phyloP scores from a whole-genome alignment of 2,329 filamentous ascomycete genomes.

The Clarireedia hainanense region DNA sequence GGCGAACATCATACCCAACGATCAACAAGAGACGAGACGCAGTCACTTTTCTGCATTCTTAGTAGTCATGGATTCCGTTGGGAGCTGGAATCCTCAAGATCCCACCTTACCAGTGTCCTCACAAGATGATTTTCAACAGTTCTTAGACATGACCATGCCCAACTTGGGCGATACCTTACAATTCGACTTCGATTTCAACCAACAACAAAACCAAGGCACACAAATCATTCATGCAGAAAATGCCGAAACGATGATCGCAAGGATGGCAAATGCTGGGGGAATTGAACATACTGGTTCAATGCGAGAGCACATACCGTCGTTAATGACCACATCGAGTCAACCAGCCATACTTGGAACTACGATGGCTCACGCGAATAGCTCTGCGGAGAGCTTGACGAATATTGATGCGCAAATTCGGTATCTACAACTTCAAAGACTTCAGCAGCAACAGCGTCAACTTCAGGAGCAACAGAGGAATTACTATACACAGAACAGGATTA shows the following conservation, averaged over 20 bases:
- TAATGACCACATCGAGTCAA: conserved; percentile 38
- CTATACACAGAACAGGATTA: conserved; percentile 49
- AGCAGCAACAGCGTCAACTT: conserved; percentile 40
- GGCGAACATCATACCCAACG: not conserved
- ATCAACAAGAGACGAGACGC: not conserved
- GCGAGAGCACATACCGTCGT: conserved; percentile 40
- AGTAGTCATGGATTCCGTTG: conserved; percentile 27
- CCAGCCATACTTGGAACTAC: conserved; percentile 34
- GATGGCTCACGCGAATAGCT: conserved; percentile 36
- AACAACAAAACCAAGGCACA: conserved; percentile 21
- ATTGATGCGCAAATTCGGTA: conserved; percentile 61
- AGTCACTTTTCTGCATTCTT: not conserved
- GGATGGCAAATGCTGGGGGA: conserved; percentile 31
- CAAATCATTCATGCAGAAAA: conserved; percentile 24
- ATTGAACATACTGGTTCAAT: conserved; percentile 30
- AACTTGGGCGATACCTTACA: conserved; percentile 45
- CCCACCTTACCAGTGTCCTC: conserved; percentile 42
- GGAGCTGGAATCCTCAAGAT: conserved; percentile 47
- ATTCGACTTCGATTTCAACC: conserved; percentile 53
- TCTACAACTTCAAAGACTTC: conserved; percentile 54
- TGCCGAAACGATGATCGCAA: conserved; percentile 39
- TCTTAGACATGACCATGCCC: conserved; percentile 52
- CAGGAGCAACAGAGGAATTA: conserved; percentile 45
- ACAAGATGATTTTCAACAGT: conserved; percentile 58
- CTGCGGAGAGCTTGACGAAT: conserved; percentile 47